These are phyloP conservation scores for Bolboschoenoplectus hybrid DNA, from an alignment of 202 grass and related monocot genomes.

Conservation along the genomic window DNA sequence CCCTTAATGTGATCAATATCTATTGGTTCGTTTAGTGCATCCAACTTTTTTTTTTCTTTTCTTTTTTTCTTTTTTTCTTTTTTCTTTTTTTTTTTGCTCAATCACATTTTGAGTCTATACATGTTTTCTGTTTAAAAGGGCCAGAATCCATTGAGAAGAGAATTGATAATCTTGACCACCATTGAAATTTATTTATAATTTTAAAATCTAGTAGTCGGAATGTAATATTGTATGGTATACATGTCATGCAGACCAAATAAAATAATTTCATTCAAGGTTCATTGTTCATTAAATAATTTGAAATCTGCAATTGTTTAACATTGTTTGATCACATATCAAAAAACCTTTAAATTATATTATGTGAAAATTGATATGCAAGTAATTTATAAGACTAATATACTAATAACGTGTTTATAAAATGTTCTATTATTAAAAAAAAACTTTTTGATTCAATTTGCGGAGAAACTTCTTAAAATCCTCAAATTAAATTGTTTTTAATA, in stretches of 20 bases:
- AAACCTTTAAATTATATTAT: background rate
- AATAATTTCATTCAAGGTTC: background rate
- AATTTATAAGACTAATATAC: no score
- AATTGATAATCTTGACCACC: background rate
- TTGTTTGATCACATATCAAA: background rate
- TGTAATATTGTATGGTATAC: background rate
- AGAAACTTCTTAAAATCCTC: no score
- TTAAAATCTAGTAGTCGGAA: background rate
- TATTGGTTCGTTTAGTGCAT: background rate
- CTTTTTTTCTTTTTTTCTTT: background rate
- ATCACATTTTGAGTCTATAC: background rate
- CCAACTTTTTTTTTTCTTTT: background rate
- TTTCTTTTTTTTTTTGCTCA: background rate
- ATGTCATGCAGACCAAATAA: background rate
- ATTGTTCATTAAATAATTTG: background rate
- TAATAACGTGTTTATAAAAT: no score
- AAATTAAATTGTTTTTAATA: no score
- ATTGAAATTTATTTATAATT: background rate
- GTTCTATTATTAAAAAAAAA: no score
- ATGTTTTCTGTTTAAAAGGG: background rate
- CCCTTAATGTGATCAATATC: background rate
- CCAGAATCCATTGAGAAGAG: background rate
- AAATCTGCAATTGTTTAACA: background rate
- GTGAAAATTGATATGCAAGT: background rate
- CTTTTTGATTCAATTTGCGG: no score